Base-by-base conservation (phyloP, 208 protist genomes). In the Leishmania turanica region DNA sequence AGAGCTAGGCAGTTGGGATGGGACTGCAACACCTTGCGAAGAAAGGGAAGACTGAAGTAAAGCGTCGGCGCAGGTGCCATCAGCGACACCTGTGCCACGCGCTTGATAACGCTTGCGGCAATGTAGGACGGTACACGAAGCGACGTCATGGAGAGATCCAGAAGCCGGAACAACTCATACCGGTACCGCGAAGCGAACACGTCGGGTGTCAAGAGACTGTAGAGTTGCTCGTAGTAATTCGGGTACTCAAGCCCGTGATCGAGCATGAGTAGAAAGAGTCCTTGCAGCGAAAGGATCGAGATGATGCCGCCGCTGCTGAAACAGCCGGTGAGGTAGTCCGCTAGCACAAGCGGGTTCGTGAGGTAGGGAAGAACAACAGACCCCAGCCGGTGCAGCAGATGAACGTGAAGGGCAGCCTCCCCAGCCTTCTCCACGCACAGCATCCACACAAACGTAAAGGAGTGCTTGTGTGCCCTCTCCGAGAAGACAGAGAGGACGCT, bases 171-270 rank as follows among this genome's bases (percentile, higher is more conserved):
- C 13, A 98, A 83, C 66, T 94, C 89, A 85, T 95, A 95, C 37
- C 96, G 92, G 75, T 98, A 92, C 3, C 93, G 89, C n/a, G 94
- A 97, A 19, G 92, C 79, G 81, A 97, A 97, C 21, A 84, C 85
- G 79, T 96, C 92, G 3, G 94, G 78, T 2, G 92, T 96, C 78
- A 98, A 84, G 45, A 97, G 88, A 53, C 87, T 91, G 89, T 98
- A 98, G 37, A 98, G 88, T 78, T 98, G 93, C 79, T 96, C 87
- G 86, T 97, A 98, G 85, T 95, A 98, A 49, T 95, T 81, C 8
- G 96, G 96, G 75, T 97, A 97, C 88, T 98, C 94, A 19, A 98
- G 85, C 0, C 93, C 92, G 80, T 98, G 92, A 80, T 97, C 92
- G 27, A 97, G 79, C 92, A 98, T 97, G 58, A 98, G 89, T 21